A percentile compares a stretch with the other conserved stretches of the same genome.
phyloP scores from a whole-genome alignment of 441 rosid species.

The Adansonia rubrostipa region DNA sequence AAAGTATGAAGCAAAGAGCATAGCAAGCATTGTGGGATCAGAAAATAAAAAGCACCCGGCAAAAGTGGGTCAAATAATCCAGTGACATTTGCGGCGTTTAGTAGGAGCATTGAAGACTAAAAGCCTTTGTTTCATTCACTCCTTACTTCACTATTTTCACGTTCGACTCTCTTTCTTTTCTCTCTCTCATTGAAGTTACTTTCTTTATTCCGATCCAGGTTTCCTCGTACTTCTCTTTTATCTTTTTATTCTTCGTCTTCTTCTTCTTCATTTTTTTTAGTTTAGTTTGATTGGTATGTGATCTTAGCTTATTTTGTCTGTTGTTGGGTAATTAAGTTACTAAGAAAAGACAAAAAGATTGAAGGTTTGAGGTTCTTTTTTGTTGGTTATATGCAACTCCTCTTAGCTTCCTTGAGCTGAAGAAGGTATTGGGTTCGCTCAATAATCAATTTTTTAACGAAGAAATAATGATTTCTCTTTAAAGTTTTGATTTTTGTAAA shows the following conservation, averaged over 20 bases:
- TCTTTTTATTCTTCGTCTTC: not conserved
- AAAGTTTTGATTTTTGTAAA: constrained; percentile 1
- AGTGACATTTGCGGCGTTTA: not conserved
- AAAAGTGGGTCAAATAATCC: constrained; percentile 43
- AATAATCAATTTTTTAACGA: not conserved
- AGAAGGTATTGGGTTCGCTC: not conserved
- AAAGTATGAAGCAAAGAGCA: not conserved
- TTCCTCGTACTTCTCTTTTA: constrained; percentile 23
- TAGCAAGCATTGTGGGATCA: too few species aligned
- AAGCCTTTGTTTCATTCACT: not conserved
- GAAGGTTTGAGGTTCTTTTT: constrained; percentile 20
- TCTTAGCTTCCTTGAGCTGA: constrained; percentile 23
- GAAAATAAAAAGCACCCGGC: not conserved
- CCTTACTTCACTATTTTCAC: constrained; percentile 22
- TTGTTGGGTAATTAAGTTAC: constrained; percentile 28
- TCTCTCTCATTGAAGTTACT: not conserved
- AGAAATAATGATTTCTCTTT: not conserved
- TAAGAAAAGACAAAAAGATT: not conserved
- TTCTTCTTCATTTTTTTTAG: not conserved
- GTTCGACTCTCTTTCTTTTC: not conserved
- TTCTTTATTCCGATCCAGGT: constrained; percentile 54
- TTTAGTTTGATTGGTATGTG: constrained; percentile 14
- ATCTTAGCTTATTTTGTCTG: constrained; percentile 13
- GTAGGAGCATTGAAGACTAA: not conserved
- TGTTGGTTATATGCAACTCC: constrained; percentile 1